These are phyloP conservation scores for Blastobotrys chiropterorum DNA, from an alignment of 805 yeast genomes.

Conservation along the genomic window DNA sequence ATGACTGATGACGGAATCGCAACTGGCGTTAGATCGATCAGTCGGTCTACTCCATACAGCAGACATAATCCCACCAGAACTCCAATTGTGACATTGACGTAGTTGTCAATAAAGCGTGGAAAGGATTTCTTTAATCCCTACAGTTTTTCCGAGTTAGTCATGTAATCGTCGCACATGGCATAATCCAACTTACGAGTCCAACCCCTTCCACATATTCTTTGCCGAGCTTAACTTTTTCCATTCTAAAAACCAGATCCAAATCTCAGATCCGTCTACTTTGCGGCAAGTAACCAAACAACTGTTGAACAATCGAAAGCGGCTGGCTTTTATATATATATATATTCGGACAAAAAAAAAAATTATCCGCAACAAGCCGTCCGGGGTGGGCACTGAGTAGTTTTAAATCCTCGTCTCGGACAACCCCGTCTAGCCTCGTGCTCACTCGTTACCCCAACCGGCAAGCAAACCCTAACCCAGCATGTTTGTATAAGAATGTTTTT, in stretches of 20 bases:
- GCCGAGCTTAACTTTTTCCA: background rate
- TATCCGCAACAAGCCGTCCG: background rate
- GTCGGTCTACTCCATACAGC: constrained; percentile 48
- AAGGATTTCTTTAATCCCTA: constrained; percentile 8
- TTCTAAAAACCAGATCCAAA: background rate
- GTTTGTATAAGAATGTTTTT: background rate
- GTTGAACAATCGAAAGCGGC: background rate
- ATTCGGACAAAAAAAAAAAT: background rate
- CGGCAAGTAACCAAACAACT: background rate
- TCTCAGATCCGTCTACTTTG: background rate
- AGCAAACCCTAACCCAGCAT: background rate
- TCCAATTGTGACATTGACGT: constrained; percentile 40
- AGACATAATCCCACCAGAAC: constrained; percentile 39
- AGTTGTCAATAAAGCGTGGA: constrained; percentile 5
- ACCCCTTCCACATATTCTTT: background rate
- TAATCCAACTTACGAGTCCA: background rate
- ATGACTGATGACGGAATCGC: constrained; percentile 66
- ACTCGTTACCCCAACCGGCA: background rate
- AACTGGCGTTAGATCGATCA: constrained; percentile 42
- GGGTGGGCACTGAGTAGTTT: background rate
- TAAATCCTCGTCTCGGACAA: background rate
- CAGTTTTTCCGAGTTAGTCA: background rate
- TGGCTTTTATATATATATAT: background rate
- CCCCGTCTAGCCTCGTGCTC: background rate
- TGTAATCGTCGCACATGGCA: background rate